Base-by-base conservation (phyloP, 352 stramenopile genomes). In the Hyaloperonospora brassicae region DNA sequence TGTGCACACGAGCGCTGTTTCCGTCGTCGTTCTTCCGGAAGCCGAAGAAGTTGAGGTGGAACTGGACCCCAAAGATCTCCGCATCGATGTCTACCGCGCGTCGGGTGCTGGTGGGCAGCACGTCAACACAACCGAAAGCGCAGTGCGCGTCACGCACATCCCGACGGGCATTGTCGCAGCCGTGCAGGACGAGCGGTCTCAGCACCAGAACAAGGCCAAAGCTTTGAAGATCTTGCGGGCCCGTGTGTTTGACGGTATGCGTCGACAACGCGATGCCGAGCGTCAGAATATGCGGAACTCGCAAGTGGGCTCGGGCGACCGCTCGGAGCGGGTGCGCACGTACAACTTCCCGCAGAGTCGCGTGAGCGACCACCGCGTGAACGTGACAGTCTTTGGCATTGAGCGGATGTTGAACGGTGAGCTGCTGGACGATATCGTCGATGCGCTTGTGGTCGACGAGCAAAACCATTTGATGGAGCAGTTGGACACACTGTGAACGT, bases 71-170 rank as follows among this genome's bases (percentile, higher is more conserved):
- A 97, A 98, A 58, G 97, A 99, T 63, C 79, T 99, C 44, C 90
- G 96, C 58, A 97, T 99, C 55, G 90, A 97, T 45, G 98, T 97
- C n/a, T 98, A 97, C 72, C 80, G 96, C 23, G 94, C 91, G 22
- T 97, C 94, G 51, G 97, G 97, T 41, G 93, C 95, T 39, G 97
- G 97, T 40, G 96, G 94, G 0, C 97, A 99, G 78, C 98, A 99
- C 70, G 96, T 99, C n/a, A 99, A 99, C 82, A 99, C 98, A 54
- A 98, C 95, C 7, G 96, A 99, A 63, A 98, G 91, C 45, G 95
- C 93, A 9, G 94, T 98, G 36, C 92, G 97, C 52, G 84, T 99
- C 52, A 91, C 97, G 14, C 97, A 99, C 64, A 89, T 98, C 57
- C 97, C 97, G 12, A 98, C 96, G 38, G 95, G 95, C 21, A 98